Evolutionary conservation across 768 basidiomycete genomes (phyloP).

Genomic region (Rhizopogon vinicolor): DNA sequence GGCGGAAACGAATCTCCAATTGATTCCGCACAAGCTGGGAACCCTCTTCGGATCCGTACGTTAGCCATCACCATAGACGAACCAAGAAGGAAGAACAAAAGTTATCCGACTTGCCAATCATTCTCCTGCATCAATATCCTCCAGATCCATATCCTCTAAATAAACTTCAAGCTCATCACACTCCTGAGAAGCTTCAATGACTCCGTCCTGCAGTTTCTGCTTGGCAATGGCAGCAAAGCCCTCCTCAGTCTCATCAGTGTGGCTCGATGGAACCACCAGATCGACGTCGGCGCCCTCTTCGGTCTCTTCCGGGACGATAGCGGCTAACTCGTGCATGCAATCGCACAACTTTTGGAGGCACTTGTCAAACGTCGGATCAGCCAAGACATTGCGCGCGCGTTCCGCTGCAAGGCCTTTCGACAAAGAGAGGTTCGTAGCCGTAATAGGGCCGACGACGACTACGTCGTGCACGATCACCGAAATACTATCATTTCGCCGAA

Average conservation of each 20-base stretch:
- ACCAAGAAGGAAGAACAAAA: neutral
- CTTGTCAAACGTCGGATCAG: conserved; percentile 40
- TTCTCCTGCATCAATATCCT: conserved; percentile 9
- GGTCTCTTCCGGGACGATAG: conserved; percentile 6
- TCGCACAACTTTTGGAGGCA: conserved; percentile 39
- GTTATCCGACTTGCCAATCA: conserved; percentile 7
- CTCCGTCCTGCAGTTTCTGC: conserved; percentile 24
- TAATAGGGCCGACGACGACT: conserved; percentile 55
- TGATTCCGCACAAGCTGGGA: neutral
- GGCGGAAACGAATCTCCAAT: neutral
- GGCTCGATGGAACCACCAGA: conserved; percentile 11
- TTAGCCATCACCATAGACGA: neutral
- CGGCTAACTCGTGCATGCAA: conserved; percentile 24
- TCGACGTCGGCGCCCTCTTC: conserved; percentile 13
- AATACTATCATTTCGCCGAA: conserved; percentile 45
- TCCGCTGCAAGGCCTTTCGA: conserved; percentile 69
- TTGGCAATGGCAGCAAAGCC: conserved; percentile 45
- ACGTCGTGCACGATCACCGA: conserved; percentile 56
- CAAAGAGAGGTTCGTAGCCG: conserved; percentile 51
- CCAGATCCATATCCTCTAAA: conserved; percentile 2
- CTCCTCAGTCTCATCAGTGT: conserved; percentile 43
- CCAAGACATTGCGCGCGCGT: conserved; percentile 49
- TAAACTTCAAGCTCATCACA: neutral
- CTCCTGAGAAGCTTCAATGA: conserved; percentile 2
- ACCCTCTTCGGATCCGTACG: neutral